Evolutionary conservation across 805 yeast species (phyloP), one percentile per base, ranked within the genome.

Genomic region (Saturnispora mendoncae): DNA sequence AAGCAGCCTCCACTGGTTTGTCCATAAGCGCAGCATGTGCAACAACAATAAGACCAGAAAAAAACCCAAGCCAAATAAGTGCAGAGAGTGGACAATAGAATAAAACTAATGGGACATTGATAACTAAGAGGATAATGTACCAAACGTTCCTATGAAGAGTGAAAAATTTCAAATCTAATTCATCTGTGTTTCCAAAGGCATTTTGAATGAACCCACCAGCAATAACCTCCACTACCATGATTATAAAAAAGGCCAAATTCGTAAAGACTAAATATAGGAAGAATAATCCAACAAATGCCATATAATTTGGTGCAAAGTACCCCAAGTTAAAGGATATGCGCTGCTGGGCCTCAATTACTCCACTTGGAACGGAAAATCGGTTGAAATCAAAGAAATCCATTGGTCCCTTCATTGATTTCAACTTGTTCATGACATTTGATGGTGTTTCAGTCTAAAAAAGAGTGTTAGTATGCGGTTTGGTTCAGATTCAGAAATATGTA

Each of bases 1-100:
- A 92, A 15, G 90, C 88, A 29, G 90, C 79, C 66, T 92, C 97
- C 46, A 88, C 80, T 17, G 98, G 98, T 65, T 90, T 92, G 58
- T 92, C 97, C 75, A 92, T 71, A 48, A 90, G 68, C 3, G 88
- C 69, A 35, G 97, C 98, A 62, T 92, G 98, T 3, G 86, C 72
- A 36, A 87, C 65, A 31, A 90, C 84, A 28, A 82, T 61, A 36
- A 80, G 80, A 21, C 81, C 80, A 30, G 92, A 80, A 13, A 94
- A 84, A 52, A 95, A 92, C 51, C 83, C 72, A 51, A 90, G 74
- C 97, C 97, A 92, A 68, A 92, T 71, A 61, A 92, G 61, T 4
- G 97, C 84, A 39, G 90, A 74, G 48, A 92, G 69, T 21, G 97
- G 97, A 50, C 90, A 80, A 18, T 97, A 95, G 48, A 86, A 67